Conservation (phyloP, 306 rosid species). For the Quercus aquifolioides region DNA sequence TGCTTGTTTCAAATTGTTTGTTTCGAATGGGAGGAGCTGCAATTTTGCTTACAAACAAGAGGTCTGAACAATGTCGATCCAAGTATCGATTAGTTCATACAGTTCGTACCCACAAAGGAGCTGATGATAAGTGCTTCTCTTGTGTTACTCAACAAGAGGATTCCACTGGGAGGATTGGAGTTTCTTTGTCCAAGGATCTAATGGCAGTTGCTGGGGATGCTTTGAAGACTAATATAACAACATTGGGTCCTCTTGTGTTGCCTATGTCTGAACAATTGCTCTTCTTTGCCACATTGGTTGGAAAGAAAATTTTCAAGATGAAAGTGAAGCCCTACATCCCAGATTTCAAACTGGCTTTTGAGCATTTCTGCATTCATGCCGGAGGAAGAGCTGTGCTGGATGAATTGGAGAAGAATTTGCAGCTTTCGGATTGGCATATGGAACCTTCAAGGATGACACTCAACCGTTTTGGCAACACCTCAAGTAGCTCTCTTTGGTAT, state of each 20-base stretch:
- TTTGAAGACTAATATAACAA: conserved; percentile 62
- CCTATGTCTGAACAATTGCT: conserved; percentile 64
- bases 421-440: conserved; percentile 55
- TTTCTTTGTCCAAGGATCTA: conserved; percentile 58
- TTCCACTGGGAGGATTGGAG: conserved; percentile 40
- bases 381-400: conserved; percentile 70
- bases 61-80: conserved; percentile 26
- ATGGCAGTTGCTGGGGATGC: conserved; percentile 71
- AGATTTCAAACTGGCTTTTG: conserved; percentile 61
- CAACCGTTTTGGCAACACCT: conserved; percentile 61
- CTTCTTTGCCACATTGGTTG: conserved; percentile 49
- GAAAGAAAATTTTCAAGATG: conserved; percentile 46
- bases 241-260: conserved; percentile 59
- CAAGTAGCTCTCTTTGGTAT: conserved; percentile 65
- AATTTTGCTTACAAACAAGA: conserved; percentile 51
- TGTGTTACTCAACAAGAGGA: conserved; percentile 59
- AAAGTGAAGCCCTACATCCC: conserved; percentile 60
- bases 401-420: conserved; percentile 63
- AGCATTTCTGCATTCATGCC: conserved; percentile 65
- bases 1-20: conserved; percentile 66
- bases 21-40: conserved; percentile 73
- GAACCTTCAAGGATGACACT: conserved; percentile 75
- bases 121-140: conserved; percentile 58
- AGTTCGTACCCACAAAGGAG: conserved; percentile 58
- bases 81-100: conserved; percentile 54